phyloP scores from a whole-genome alignment of 352 stramenopile genomes.

The Globisporangium solare region DNA sequence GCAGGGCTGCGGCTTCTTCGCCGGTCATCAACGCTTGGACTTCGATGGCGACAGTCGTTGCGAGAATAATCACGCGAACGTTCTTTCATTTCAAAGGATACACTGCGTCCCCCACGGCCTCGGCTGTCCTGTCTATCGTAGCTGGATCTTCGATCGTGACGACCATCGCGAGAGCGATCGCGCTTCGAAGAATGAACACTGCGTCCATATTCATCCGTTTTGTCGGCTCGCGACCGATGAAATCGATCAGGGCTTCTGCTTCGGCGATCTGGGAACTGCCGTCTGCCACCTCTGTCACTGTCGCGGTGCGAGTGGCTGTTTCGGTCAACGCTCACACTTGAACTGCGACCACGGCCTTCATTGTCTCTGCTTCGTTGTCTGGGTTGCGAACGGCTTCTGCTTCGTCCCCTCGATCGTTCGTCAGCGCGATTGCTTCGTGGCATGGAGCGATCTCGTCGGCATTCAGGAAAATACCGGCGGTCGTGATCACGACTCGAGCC shows the following conservation, averaged over 20 bases:
- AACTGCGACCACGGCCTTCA: not conserved
- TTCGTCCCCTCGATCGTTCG: slow-evolving; percentile 2
- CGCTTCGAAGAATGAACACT: not conserved
- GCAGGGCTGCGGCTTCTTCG: slow-evolving; percentile 2
- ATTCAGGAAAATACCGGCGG: not conserved
- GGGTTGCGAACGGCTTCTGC: not conserved
- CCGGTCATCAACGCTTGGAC: slow-evolving; percentile 2
- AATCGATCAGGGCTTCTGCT: slow-evolving; percentile 1
- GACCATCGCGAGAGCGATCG: not conserved
- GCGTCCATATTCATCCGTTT: not conserved
- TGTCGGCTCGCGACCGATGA: not conserved
- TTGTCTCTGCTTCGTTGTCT: slow-evolving; percentile 2
- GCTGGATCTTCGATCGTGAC: not conserved
- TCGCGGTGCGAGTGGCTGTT: not conserved
- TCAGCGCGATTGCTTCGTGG: not conserved
- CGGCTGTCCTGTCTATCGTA: not conserved
- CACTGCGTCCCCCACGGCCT: not conserved
- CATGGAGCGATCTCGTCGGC: slow-evolving; percentile 2
- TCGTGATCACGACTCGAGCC: not conserved
- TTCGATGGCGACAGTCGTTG: slow-evolving; percentile 3
- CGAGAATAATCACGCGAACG: slow-evolving; percentile 1
- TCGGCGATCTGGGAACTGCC: not conserved
- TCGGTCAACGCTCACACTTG: not conserved
- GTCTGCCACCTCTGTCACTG: not conserved
- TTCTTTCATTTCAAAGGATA: not conserved